A percentile compares a stretch with the other conserved stretches of the same genome.
Evolutionary conservation across 2,329 filamentous ascomycete species (phyloP).

Genomic region (Sporothrix sp.): DNA sequence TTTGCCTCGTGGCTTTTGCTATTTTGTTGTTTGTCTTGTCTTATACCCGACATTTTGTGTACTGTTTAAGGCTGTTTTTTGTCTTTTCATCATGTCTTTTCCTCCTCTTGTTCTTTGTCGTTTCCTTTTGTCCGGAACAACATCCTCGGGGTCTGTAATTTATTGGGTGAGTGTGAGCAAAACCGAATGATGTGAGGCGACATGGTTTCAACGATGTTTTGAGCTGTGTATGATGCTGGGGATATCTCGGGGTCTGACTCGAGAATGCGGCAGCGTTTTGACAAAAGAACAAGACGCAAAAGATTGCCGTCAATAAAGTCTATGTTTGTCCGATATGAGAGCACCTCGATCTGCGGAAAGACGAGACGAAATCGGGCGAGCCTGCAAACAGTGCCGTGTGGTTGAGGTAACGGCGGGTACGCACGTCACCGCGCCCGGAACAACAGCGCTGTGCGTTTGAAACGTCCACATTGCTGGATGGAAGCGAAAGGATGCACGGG

Average conservation of each 20-base stretch:
- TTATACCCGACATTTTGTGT: constrained; percentile 25
- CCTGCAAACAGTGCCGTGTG: background rate
- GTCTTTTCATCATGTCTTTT: constrained; percentile 10
- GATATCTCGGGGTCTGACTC: background rate
- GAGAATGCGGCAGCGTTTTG: too few species aligned
- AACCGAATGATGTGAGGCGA: background rate
- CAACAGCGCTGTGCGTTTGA: too few species aligned
- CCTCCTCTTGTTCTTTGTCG: constrained; percentile 16
- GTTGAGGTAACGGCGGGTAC: background rate
- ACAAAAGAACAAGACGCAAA: background rate
- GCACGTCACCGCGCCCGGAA: too few species aligned
- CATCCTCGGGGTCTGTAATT: background rate
- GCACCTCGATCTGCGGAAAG: too few species aligned
- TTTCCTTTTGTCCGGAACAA: constrained; percentile 16
- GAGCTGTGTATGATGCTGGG: background rate
- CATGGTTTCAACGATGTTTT: background rate
- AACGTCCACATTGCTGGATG: too few species aligned
- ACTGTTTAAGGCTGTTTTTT: constrained; percentile 1
- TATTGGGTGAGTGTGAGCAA: background rate
- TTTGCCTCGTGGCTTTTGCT: constrained; percentile 12
- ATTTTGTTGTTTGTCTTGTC: constrained; percentile 20
- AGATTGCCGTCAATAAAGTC: background rate
- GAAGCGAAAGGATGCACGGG: too few species aligned
- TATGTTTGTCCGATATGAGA: too few species aligned
- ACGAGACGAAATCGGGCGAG: too few species aligned